A percentile compares a stretch with the other conserved stretches of the same genome.
Evolutionary conservation across 2,329 filamentous ascomycete species (phyloP).

Genomic region (Claviceps sp.): DNA sequence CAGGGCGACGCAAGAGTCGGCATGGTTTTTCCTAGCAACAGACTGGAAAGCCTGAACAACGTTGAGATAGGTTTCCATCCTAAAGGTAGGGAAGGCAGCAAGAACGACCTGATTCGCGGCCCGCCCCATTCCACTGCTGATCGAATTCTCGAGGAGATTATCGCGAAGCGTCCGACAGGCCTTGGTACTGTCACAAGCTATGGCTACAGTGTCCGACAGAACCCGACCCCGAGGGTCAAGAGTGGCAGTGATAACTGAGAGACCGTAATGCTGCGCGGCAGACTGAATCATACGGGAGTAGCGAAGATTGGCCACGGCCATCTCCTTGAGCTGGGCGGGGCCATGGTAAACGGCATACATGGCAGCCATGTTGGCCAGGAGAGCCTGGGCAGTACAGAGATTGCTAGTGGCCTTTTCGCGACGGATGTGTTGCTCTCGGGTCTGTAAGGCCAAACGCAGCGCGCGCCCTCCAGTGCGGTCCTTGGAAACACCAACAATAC

Average conservation of each 20-base stretch:
- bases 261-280: slow-evolving; percentile 48
- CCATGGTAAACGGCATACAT: slow-evolving; percentile 94
- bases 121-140: slow-evolving; percentile 60
- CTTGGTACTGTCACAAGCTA: slow-evolving; percentile 30
- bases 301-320: slow-evolving; percentile 65
- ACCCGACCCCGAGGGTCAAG: slow-evolving; percentile 42
- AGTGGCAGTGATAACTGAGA: slow-evolving; percentile 45
- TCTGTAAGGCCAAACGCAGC: slow-evolving; percentile 76
- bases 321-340: slow-evolving; percentile 66
- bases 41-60: slow-evolving; percentile 14
- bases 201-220: slow-evolving; percentile 69
- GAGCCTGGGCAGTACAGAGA: slow-evolving; percentile 87
- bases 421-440: slow-evolving; percentile 89
- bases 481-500: slow-evolving; percentile 82
- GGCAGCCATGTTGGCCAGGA: slow-evolving; percentile 90
- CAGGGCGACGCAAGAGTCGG: slow-evolving; percentile 11
- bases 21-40: slow-evolving; percentile 14
- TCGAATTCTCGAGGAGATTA: slow-evolving; percentile 39
- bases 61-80: slow-evolving; percentile 10
- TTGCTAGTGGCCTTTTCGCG: slow-evolving; percentile 96
- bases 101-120: slow-evolving; percentile 13
- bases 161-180: slow-evolving; percentile 12
- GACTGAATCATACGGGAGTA: slow-evolving; percentile 57
- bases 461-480: slow-evolving; percentile 74
- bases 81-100: slow-evolving; percentile 15